Evolutionary conservation across 306 rosid species (phyloP).

Genomic region (Prinsepia uniflora): DNA sequence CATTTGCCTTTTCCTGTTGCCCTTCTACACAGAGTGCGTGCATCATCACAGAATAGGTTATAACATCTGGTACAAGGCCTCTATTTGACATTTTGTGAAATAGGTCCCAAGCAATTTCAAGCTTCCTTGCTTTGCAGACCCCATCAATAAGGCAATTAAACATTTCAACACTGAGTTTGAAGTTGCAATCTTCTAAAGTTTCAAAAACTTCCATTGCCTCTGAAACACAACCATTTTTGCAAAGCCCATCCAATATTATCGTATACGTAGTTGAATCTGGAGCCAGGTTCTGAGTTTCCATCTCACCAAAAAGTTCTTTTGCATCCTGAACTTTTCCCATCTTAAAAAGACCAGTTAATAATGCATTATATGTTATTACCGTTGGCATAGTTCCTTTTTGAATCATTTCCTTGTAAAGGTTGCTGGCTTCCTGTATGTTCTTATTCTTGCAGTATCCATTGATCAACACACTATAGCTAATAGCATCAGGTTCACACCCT

Average conservation of each 20-base stretch:
- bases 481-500: too few relatives aligned
- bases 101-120: conserved; percentile 36
- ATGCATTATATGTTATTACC: conserved; percentile 20
- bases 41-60: conserved; percentile 41
- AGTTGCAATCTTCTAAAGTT: conserved; percentile 18
- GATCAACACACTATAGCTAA: too few relatives aligned
- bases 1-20: conserved; percentile 37
- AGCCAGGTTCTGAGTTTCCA: conserved; percentile 28
- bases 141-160: conserved; percentile 30
- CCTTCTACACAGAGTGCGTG: conserved; percentile 38
- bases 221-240: too few relatives aligned
- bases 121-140: conserved; percentile 29
- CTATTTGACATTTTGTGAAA: conserved; percentile 22
- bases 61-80: conserved; percentile 25
- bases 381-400: conserved; percentile 29
- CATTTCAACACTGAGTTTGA: conserved; percentile 13
- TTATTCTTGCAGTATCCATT: neutral
- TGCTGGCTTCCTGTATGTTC: conserved; percentile 38
- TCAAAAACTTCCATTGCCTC: conserved; percentile 41
- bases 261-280: conserved; percentile 26
- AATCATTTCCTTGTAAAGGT: conserved; percentile 30
- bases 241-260: conserved; percentile 36
- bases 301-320: conserved; percentile 27
- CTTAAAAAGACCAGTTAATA: conserved; percentile 33
- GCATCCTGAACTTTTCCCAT: conserved; percentile 40